Evolutionary conservation across 2,329 filamentous ascomycete genomes (phyloP).

Genomic region (Ophiognomonia clavigignenti-juglandacearum): DNA sequence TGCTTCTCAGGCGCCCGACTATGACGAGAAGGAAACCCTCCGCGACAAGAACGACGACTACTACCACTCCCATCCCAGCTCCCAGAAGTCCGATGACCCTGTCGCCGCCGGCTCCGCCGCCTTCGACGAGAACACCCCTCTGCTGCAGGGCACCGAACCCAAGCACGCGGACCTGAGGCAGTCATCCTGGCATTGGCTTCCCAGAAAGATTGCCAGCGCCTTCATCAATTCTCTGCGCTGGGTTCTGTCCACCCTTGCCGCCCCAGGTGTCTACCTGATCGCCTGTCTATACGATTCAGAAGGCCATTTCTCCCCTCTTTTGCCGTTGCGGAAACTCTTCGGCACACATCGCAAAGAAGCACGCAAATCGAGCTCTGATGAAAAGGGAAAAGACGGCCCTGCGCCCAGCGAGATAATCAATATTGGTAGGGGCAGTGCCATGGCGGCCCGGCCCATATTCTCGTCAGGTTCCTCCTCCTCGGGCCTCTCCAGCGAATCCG

Average conservation of each 20-base stretch:
- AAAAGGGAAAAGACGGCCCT: slow-evolving; percentile 26
- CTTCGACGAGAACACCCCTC: slow-evolving; percentile 63
- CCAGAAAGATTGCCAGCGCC: slow-evolving; percentile 65
- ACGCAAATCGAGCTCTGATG: slow-evolving; percentile 45
- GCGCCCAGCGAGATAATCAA: slow-evolving; percentile 20
- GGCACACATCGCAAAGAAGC: slow-evolving; percentile 36
- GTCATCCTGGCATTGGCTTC: slow-evolving; percentile 51
- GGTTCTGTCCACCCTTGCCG: slow-evolving; percentile 71
- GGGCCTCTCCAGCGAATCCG: slow-evolving; percentile 66
- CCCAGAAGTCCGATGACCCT: slow-evolving; percentile 18
- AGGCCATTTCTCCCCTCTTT: slow-evolving; percentile 72
- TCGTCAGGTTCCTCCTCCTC: slow-evolving; percentile 55
- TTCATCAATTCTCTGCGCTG: slow-evolving; percentile 73
- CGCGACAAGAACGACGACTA: slow-evolving; percentile 29
- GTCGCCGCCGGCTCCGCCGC: slow-evolving; percentile 19
- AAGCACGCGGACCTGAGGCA: slow-evolving; percentile 32
- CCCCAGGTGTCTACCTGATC: slow-evolving; percentile 77
- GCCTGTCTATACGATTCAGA: slow-evolving; percentile 78
- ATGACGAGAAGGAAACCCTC: slow-evolving; percentile 31
- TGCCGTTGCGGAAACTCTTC: slow-evolving; percentile 65
- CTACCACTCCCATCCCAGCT: slow-evolving; percentile 25
- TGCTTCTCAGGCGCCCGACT: slow-evolving; percentile 20
- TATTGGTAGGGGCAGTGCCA: slow-evolving; percentile 16
- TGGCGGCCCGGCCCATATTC: slow-evolving; percentile 20
- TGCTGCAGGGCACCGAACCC: slow-evolving; percentile 42